A percentile compares a stretch with the other conserved stretches of the same genome.
These are phyloP conservation scores for Cucurbita argyrosperma DNA, from an alignment of 306 rosid genomes.

Conservation along the genomic window DNA sequence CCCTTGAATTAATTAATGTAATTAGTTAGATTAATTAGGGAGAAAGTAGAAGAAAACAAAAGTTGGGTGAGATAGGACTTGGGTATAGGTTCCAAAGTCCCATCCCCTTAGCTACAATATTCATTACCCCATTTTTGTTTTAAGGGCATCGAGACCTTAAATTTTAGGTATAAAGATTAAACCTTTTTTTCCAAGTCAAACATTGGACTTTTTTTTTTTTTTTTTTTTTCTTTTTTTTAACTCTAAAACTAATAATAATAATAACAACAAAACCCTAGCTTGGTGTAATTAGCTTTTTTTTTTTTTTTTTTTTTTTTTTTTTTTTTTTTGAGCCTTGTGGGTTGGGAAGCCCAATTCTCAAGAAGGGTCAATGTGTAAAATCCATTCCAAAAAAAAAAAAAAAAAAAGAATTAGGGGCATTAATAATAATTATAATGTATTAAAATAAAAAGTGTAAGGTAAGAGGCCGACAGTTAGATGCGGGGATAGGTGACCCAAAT, in stretches of 20 bases:
- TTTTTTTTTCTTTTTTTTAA: neutral
- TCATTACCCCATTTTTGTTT: neutral
- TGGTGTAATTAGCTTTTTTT: no score
- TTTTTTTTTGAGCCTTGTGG: neutral
- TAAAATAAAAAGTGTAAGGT: constrained; percentile 14
- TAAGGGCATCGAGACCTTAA: constrained; percentile 2
- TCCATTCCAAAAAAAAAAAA: no score
- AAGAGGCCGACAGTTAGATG: constrained; percentile 45
- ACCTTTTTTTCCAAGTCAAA: neutral
- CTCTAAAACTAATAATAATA: no score
- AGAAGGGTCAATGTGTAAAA: neutral
- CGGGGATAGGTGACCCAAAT: constrained; percentile 26
- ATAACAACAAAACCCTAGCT: no score
- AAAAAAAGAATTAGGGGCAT: neutral
- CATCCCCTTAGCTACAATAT: neutral
- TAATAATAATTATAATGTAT: neutral
- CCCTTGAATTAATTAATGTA: neutral
- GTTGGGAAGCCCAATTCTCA: neutral
- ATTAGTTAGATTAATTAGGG: neutral
- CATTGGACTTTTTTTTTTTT: neutral
- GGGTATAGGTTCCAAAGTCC: neutral
- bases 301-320: neutral
- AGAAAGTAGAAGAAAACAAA: neutral
- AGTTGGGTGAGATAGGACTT: constrained; percentile 2
- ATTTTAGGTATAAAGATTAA: neutral